Evolutionary conservation across 495 filamentous ascomycete genomes (phyloP), one percentile per base, ranked within the genome.

Genomic region (Aspergillus saccharolyticus): DNA sequence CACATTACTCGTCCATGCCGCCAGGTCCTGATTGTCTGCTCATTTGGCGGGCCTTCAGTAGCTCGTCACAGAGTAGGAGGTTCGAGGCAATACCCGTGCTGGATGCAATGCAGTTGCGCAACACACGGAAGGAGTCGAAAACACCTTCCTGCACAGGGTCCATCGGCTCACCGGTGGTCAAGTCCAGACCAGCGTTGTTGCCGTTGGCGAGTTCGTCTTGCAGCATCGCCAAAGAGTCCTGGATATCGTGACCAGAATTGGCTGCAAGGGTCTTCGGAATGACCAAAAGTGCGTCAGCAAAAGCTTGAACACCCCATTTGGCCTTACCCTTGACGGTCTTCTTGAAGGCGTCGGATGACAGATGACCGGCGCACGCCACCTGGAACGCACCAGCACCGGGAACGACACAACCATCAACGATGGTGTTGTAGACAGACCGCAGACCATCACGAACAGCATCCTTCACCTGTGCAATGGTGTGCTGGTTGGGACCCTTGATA

Each of bases 21-120:
- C 67, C 74, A 57, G 76, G 76, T 52, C 72, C 75, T 52, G 73
- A 63, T 48, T 64, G 59, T 64, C 65, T 74, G 58, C 75, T 87
- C 93, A 97, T 97, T 75, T 97, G 95, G 68, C 94, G 80, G 52
- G 94, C 94, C 80, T 99, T 99, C 56, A 99, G 77, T 72, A 99
- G 79, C 79, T 99, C 94, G 64, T 99, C 94, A 62, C 95, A 97
- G 19, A 99, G 82, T 59, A 99, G 78, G 20, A 99, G 82, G 74
- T 99, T 99, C 15, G 87, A 89, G 17, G 94, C 93, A 66, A 99
- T 99, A 43, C 94, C 90, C 10, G 91, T 87, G 71, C 92, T 94
- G 28, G 91, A 96, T 16, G 94, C 90, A 63, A 97, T 85, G 66
- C 85, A 90, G 74, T 97, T 97, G 56, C 94, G 81, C 61, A 99